Conservation (phyloP, 2,329 filamentous ascomycete genomes). For the Calonectria ilicicola region DNA sequence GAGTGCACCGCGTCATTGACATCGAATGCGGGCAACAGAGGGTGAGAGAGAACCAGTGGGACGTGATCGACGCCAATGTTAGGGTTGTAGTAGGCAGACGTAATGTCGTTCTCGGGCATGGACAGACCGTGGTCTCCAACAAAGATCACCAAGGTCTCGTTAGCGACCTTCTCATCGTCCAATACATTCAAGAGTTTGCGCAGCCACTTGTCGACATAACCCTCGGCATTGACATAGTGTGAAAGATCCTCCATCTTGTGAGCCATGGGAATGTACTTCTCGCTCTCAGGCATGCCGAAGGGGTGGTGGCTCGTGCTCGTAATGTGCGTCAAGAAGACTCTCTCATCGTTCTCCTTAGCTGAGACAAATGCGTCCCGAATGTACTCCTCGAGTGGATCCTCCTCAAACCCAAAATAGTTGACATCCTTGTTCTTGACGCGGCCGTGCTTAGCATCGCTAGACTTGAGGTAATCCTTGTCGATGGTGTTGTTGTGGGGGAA, state of each 20-base stretch:
- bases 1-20: not conserved
- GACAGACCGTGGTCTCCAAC: not conserved
- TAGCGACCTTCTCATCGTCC: not conserved
- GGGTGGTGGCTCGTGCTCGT: constrained; percentile 52
- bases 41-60: not conserved
- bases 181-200: not conserved
- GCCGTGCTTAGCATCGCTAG: constrained; percentile 29
- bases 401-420: constrained; percentile 51
- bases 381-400: constrained; percentile 47
- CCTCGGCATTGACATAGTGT: not conserved
- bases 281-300: constrained; percentile 45
- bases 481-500: constrained; percentile 43
- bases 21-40: not conserved
- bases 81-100: constrained; percentile 1
- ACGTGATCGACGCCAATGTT: not conserved
- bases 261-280: constrained; percentile 42
- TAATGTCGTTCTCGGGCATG: constrained; percentile 4
- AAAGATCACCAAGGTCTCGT: not conserved
- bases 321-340: constrained; percentile 50
- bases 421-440: constrained; percentile 45
- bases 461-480: constrained; percentile 45
- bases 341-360: constrained; percentile 45
- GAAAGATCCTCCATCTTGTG: constrained; percentile 35
- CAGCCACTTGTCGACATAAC: constrained; percentile 2
- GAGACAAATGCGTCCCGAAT: constrained; percentile 47